Evolutionary conservation across 192 early-diverging fungal genomes (phyloP), one percentile per base, ranked within the genome.

Genomic region (Coemansia sp.): DNA sequence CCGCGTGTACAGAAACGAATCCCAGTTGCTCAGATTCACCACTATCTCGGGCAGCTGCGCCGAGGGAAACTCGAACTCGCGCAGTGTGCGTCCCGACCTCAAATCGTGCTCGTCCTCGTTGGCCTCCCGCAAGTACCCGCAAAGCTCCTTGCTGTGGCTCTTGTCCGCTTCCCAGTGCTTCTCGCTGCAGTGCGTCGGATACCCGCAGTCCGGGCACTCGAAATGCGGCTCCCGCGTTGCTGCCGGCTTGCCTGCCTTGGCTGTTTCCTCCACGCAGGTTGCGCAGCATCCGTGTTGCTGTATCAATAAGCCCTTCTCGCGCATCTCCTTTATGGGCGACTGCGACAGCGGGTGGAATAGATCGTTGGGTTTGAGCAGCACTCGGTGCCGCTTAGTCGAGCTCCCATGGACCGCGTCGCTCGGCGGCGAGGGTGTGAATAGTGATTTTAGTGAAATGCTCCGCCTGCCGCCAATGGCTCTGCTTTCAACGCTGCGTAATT

Each of bases 101-200:
- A 91, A 80, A 69, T 91, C 87, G 52, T 91, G 86, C 50, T 89
- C 87, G 64, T 91, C 89, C 67, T 85, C 83, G 65, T 88, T 89
- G 38, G 81, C 77, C 70, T 88, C 84, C 45, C 84, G 77, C 42
- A 91, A 67, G 14, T 73, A 68, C 10, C 55, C 55, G 64, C 89
- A 89, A 28, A 81, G 54, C 60, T 87, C 70, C 20, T 65, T 64
- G 63, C 85, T 81, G 21, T 83, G 72, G 30, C 60, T 63, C 41
- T 68, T 79, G 43, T 82, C 88, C 51, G 71, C 64, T 17, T 62
- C 49, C 81, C 87, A 88, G 64, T 90, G 89, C 60, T 83, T 71
- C 41, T 81, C 69, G 56, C 79, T 80, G 60, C 89, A 90, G 62
- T 90, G 87, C 23, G 87, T 90, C 40, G 88, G 88, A 53, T 86